Evolutionary conservation across 768 basidiomycete genomes (phyloP).

Genomic region (Tylopilus felleus): DNA sequence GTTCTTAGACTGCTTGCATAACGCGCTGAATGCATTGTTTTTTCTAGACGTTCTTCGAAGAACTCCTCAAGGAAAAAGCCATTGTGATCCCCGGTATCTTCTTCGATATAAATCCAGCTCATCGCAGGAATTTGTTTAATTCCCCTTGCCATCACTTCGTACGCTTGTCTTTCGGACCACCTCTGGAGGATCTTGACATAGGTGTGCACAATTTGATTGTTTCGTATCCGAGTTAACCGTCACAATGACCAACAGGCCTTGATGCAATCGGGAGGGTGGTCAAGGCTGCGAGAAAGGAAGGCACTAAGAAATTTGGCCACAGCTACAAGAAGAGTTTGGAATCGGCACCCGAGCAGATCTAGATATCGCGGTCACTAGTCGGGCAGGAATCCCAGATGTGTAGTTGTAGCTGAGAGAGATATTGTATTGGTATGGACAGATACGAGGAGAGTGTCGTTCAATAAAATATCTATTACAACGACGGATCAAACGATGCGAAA

Average conservation of each 20-base stretch:
- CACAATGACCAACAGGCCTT: slow-evolving; percentile 45
- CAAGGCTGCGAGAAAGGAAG: slow-evolving; percentile 61
- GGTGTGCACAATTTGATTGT: slow-evolving; percentile 38
- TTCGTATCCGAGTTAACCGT: background rate
- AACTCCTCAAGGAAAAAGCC: slow-evolving; percentile 84
- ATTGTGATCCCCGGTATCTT: slow-evolving; percentile 91
- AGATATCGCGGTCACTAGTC: background rate
- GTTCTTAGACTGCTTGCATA: slow-evolving; percentile 18
- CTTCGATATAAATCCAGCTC: slow-evolving; percentile 75
- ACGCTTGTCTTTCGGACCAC: slow-evolving; percentile 83
- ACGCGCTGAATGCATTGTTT: slow-evolving; percentile 1
- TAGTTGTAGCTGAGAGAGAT: too few species aligned
- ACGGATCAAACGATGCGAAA: slow-evolving; percentile 72
- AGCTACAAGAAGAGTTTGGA: slow-evolving; percentile 63
- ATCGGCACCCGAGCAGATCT: slow-evolving; percentile 25
- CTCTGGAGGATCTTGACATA: slow-evolving; percentile 72
- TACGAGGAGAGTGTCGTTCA: background rate
- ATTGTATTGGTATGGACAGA: background rate
- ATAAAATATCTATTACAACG: slow-evolving; percentile 21
- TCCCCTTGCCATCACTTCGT: slow-evolving; percentile 91
- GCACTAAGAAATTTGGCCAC: slow-evolving; percentile 63
- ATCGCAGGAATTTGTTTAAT: slow-evolving; percentile 85
- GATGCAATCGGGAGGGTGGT: slow-evolving; percentile 84
- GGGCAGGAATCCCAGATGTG: background rate
- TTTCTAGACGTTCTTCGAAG: slow-evolving; percentile 85